Conservation (phyloP, 345 rosid genomes). For the Ceriops tagal region DNA sequence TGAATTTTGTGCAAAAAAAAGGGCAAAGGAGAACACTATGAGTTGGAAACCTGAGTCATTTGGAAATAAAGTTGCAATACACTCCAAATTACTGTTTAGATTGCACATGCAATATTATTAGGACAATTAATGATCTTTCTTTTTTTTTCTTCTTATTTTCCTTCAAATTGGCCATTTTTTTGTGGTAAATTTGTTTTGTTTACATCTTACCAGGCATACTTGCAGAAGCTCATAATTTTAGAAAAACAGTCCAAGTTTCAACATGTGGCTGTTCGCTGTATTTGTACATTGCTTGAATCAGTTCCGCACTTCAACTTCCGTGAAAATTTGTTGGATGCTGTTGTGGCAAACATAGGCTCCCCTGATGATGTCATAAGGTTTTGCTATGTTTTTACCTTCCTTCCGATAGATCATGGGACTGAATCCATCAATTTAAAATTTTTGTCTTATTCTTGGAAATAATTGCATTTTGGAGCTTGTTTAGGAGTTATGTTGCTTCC, state of each 20-base stretch:
- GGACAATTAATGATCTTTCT: too few species aligned
- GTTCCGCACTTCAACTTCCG: slow-evolving; percentile 89
- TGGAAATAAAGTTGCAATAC: too few species aligned
- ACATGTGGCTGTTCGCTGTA: slow-evolving; percentile 66
- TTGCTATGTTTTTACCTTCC: slow-evolving; percentile 18
- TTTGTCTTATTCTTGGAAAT: neutral
- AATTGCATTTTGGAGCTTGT: neutral
- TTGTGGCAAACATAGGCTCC: slow-evolving; percentile 69
- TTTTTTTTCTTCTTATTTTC: neutral
- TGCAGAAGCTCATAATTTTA: slow-evolving; percentile 57
- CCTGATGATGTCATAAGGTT: slow-evolving; percentile 80
- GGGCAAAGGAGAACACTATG: too few species aligned
- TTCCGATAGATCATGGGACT: neutral
- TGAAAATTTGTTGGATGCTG: slow-evolving; percentile 63
- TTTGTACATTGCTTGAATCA: slow-evolving; percentile 76
- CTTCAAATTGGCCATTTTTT: neutral
- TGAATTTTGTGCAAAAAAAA: too few species aligned
- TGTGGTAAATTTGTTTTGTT: slow-evolving; percentile 9
- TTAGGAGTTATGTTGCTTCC: too few species aligned
- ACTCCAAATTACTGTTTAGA: too few species aligned
- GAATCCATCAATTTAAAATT: neutral
- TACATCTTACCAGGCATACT: slow-evolving; percentile 53
- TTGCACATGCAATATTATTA: too few species aligned
- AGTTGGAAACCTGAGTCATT: too few species aligned
- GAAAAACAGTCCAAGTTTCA: slow-evolving; percentile 56